Evolutionary conservation across 169 alveolate species (phyloP), one percentile per base, ranked within the genome.

Genomic region (Cyclospora cayetanensis): DNA sequence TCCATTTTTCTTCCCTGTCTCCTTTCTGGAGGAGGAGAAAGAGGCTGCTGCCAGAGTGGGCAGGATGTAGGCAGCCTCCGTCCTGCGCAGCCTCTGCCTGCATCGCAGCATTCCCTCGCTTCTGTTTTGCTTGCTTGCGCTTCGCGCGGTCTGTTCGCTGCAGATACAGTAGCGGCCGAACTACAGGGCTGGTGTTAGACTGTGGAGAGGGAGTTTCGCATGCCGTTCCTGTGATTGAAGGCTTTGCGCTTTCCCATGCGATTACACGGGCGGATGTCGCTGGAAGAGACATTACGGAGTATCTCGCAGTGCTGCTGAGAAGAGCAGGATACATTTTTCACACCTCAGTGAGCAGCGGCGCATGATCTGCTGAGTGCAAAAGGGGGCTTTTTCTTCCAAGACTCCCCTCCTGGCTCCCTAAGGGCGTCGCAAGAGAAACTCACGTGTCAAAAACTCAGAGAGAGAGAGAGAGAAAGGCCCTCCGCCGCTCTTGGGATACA

Each of bases 151-250:
- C 31, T 12, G 60, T 11, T 65, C 31, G 7, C 42, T 31, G 41
- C 76, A 89, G 93, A 91, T 99, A 99, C 95, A 98, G 99, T 12
- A 97, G 99, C 41, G 99, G 99, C 60, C 96, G 99, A 93, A 98
- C 99, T 50, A 98, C 99, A 50, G 99, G 99, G 94, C 97, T 98
- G 63, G 99, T 98, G 53, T 95, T 99, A 80, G 99, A 99, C 95
- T 97, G 99, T 42, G 99, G 99, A 29, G 99, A 99, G 88, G 99
- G 99, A 76, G 99, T 98, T 20, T 96, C 99, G 22, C 99, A 98
- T 96, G 98, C 99, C 42, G 99, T 98, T 60, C 99, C 99, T n/a
- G 98, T 99, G 85, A 98, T 98, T 94, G 99, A 99, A 93, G 99
- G 99, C 39, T 99, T 98, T 94, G 99, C 99, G 11, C 79, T 90